Base-by-base conservation (phyloP, 2,329 filamentous ascomycete genomes). In the Fusarium agapanthi region DNA sequence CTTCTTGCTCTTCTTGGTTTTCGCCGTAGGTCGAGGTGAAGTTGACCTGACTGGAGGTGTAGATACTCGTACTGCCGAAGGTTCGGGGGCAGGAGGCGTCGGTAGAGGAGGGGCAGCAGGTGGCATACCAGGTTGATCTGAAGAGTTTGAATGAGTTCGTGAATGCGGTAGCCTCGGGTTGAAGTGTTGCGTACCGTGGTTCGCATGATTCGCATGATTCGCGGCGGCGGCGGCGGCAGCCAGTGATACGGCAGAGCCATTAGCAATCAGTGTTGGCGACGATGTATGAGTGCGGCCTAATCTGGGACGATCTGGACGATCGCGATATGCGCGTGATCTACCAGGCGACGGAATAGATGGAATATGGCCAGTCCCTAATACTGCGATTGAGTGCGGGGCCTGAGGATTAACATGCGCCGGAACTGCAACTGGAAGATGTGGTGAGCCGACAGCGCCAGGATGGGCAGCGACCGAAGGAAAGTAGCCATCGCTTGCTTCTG, bases 271-370 rank as follows among this genome's bases (percentile, higher is more conserved):
- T 1, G 92, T 95, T 2, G 95, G 95, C 5, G 94, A 97, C 30
- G 93, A 91, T 1, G 95, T 97, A 77, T 94, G 91, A 77, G 93
- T 91, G 61, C 93, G 88, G 45, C 85, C 86, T 62, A 91, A 85
- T 71, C 90, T 88, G 14, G 92, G 91, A 57, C 90, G 84, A 26
- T 86, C 84, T 16, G 86, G 84, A 61, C 90, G 86, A 67, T 89
- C 88, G 67, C 88, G 86, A 68, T 88, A 86, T 54, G 85, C 84
- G 65, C 90, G 87, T 32, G 84, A 80, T 59, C 88, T 84, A 34
- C 94, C 93, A 4, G 95, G 95, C 0, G 95, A 97, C 1, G 95
- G 94, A 50, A 98, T 85, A 26, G 90, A 86, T 12, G 95, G 93
- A 12, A 95, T 85, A 77, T 96, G 93, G 24, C 94, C 95, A 2